Evolutionary conservation across 1,139 yeast species (phyloP), one percentile per base, ranked within the genome.

Genomic region (Debaryomycetaceae sp.): DNA sequence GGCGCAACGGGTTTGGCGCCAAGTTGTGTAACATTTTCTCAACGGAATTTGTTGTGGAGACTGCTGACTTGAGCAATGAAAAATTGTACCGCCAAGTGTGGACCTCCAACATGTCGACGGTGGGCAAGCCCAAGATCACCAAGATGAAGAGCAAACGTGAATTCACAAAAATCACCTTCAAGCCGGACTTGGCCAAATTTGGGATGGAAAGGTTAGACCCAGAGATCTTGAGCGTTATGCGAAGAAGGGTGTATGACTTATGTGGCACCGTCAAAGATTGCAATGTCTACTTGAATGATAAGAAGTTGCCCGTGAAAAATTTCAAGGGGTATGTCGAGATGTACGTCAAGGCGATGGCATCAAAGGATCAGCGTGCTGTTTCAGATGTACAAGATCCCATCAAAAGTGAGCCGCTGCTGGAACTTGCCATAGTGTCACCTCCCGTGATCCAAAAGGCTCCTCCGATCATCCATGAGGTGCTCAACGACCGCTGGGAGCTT

Each of bases 1-100:
- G 99, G 58, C 78, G 99, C 67, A 93, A 93, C 53, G 98, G 98
- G 43, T 93, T 78, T 53, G 99, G 99, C 58, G 98, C 99, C 29
- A 93, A 93, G 54, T 65, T 67, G 37, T 93, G 56, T 85, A 83
- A 93, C 60, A 84, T 93, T 45, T 86, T 86, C 52, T 88, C 96
- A 15, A 83, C 89, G 3, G 83, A 84, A 48, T 93, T 93, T 51
- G 73, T 68, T 12, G 71, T 93, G 24, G 96, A 89, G 53, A 93
- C 99, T 4, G 94, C 95, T 7, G 96, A 91, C 53, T 72, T 77
- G 37, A 64, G 58, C 29, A 65, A 69, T 8, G 79, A 73, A 27
- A 71, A 74, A 47, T 61, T 72, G 26, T 93, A 93, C 52, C 67
- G 69, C 25, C 98, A 93, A 56, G 71, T 74, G 3, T 93, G 98